Evolutionary conservation across 306 rosid species (phyloP).

Genomic region (Abrus precatorius): DNA sequence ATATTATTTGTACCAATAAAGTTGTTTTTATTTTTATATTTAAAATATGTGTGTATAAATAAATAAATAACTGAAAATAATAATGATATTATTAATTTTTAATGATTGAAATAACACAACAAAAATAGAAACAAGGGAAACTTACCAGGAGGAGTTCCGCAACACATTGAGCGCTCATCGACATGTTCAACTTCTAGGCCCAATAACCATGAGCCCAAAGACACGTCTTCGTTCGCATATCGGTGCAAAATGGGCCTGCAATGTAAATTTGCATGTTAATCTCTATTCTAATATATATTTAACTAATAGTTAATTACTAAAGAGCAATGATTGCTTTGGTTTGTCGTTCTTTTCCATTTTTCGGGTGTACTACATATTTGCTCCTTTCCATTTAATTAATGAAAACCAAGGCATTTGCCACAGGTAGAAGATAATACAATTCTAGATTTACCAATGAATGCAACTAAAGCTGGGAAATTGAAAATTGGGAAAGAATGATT

Average conservation of each 20-base stretch:
- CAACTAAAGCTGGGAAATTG: background rate
- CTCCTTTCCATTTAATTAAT: no score
- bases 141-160: slow-evolving; percentile 86
- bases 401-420: no score
- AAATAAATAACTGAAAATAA: no score
- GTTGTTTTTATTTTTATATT: no score
- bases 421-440: background rate
- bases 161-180: slow-evolving; percentile 90
- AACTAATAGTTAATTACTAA: background rate
- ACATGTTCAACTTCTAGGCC: slow-evolving; percentile 85
- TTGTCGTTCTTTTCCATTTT: no score
- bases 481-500: slow-evolving; percentile 26
- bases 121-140: background rate
- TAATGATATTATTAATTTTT: no score
- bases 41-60: no score
- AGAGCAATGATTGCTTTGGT: no score
- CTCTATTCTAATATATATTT: background rate
- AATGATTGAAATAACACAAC: no score
- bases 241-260: slow-evolving; percentile 83
- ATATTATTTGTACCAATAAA: no score
- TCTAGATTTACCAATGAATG: background rate
- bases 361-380: no score
- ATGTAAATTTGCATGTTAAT: background rate
- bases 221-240: slow-evolving; percentile 94
- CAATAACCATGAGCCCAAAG: slow-evolving; percentile 87